Evolutionary conservation across 345 rosid species (phyloP).

Genomic region (Geranium rotundifolium): DNA sequence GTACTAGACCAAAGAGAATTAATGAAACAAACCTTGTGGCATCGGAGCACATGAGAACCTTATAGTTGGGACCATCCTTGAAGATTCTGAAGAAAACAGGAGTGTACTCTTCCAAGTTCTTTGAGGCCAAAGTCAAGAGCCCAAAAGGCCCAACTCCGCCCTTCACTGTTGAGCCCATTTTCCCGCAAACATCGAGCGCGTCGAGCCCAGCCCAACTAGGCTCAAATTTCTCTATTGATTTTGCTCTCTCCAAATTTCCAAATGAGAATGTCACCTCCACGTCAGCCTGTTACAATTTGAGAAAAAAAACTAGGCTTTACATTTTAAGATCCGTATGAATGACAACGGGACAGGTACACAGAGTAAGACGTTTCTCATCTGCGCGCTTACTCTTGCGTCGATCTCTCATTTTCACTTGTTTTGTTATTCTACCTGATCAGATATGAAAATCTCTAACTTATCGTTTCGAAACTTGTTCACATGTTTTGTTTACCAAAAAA

Average conservation of each 20-base stretch:
- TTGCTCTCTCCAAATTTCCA: constrained; percentile 36
- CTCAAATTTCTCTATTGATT: constrained; percentile 31
- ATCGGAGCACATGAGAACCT: constrained; percentile 71
- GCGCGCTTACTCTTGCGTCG: too few relatives aligned
- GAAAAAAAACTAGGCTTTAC: too few relatives aligned
- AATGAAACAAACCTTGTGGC: constrained; percentile 40
- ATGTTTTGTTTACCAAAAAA: too few relatives aligned
- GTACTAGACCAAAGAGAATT: not conserved
- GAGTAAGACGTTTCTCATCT: too few relatives aligned
- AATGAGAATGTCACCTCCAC: constrained; percentile 62
- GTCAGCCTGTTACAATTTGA: constrained; percentile 40
- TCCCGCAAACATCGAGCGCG: constrained; percentile 44
- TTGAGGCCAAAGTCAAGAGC: constrained; percentile 56
- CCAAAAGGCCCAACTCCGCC: constrained; percentile 90
- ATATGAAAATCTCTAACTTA: too few relatives aligned
- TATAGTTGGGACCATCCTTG: constrained; percentile 23
- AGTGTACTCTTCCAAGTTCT: constrained; percentile 52
- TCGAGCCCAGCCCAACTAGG: constrained; percentile 25
- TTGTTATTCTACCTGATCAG: too few relatives aligned
- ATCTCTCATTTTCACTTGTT: too few relatives aligned
- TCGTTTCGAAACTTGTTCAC: too few relatives aligned
- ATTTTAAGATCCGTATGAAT: too few relatives aligned
- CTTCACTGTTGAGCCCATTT: constrained; percentile 28
- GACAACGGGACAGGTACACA: too few relatives aligned
- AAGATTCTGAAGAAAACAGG: constrained; percentile 77